Conservation (phyloP, 169 alveolate species). For the Plasmodium coatneyi region DNA sequence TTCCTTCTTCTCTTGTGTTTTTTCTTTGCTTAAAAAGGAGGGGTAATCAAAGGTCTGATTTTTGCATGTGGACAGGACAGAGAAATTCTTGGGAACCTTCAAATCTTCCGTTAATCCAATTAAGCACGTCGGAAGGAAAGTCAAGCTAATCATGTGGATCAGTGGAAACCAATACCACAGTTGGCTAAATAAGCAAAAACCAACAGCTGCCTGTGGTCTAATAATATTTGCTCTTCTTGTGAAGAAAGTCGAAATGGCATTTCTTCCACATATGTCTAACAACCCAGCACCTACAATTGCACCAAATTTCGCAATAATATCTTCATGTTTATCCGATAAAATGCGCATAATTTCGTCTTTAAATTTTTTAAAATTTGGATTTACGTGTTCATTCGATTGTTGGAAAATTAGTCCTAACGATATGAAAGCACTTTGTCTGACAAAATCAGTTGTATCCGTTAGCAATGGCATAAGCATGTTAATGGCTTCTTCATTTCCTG, state of each 20-base stretch:
- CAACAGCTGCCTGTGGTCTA: slow-evolving; percentile 95
- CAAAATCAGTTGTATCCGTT: slow-evolving; percentile 96
- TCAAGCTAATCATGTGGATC: slow-evolving; percentile 92
- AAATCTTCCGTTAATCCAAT: slow-evolving; percentile 89
- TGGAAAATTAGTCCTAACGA: slow-evolving; percentile 91
- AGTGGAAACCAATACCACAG: slow-evolving; percentile 99
- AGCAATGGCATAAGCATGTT: slow-evolving; percentile 93
- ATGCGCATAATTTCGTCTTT: slow-evolving; percentile 90
- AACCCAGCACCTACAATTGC: slow-evolving; percentile 95
- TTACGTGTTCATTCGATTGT: slow-evolving; percentile 88
- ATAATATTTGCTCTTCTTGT: slow-evolving; percentile 89
- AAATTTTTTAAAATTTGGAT: slow-evolving; percentile 87
- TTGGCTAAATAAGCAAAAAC: slow-evolving; percentile 94
- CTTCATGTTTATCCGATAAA: slow-evolving; percentile 95
- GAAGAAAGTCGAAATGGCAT: slow-evolving; percentile 73
- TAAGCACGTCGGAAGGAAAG: slow-evolving; percentile 94
- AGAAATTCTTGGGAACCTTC: slow-evolving; percentile 89
- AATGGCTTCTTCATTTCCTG: slow-evolving; percentile 92
- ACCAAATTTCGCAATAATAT: slow-evolving; percentile 96
- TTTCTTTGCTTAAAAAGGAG: slow-evolving; percentile 82
- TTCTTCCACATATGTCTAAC: slow-evolving; percentile 95
- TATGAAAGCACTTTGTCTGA: slow-evolving; percentile 96
- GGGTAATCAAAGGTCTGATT: slow-evolving; percentile 85
- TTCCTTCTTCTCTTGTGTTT: slow-evolving; percentile 85
- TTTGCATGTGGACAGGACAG: slow-evolving; percentile 86